A percentile compares a stretch with the other conserved stretches of the same genome.
Conservation (phyloP, 257 asterid species). For the Buddleja alternifolia region DNA sequence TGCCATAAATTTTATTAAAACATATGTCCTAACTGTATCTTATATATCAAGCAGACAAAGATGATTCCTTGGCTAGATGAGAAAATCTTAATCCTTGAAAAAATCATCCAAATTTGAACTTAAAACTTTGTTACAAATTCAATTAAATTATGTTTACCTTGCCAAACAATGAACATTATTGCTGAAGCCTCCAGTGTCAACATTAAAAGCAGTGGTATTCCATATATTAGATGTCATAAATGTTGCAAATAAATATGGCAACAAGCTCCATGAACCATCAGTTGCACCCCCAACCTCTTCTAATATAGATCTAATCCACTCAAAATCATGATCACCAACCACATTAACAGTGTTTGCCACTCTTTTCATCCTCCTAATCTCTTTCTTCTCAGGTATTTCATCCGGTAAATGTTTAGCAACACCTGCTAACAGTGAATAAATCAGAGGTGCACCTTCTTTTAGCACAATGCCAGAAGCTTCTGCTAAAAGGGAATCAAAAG, state of each 20-base stretch:
- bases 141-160: constrained; percentile 51
- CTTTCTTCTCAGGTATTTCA: constrained; percentile 88
- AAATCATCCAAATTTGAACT: neutral
- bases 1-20: neutral
- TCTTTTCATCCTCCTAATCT: constrained; percentile 86
- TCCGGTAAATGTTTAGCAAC: constrained; percentile 78
- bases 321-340: constrained; percentile 77
- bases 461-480: constrained; percentile 86
- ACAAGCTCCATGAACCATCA: constrained; percentile 93
- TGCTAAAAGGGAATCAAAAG: constrained; percentile 81
- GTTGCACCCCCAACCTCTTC: constrained; percentile 94
- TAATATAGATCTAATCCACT: constrained; percentile 83
- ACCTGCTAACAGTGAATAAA: constrained; percentile 81
- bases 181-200: constrained; percentile 94
- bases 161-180: constrained; percentile 91
- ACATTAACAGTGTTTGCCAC: constrained; percentile 75
- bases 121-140: neutral
- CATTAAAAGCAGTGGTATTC: constrained; percentile 87
- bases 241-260: constrained; percentile 89
- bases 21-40: neutral
- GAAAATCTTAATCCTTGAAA: too few relatives aligned
- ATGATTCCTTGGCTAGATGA: neutral
- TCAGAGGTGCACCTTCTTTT: constrained; percentile 90
- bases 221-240: constrained; percentile 87
- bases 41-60: neutral